Conservation (phyloP, 2,329 filamentous ascomycete genomes). For the Colletotrichum lindemuthianum region DNA sequence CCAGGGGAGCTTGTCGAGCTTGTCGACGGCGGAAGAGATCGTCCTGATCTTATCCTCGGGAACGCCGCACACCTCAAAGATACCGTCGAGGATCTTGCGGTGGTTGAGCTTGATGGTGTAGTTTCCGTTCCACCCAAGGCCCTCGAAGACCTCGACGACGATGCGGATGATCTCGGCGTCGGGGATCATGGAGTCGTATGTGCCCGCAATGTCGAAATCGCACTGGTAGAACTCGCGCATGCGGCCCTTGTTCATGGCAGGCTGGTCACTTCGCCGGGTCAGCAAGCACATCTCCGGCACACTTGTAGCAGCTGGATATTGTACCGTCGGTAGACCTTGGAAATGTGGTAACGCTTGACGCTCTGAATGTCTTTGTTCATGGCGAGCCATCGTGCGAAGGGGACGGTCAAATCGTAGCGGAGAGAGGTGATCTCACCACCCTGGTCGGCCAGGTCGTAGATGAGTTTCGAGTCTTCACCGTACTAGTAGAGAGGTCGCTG, state of each 20-base stretch:
- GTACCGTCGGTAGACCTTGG: slow-evolving; percentile 73
- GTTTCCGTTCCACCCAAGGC: slow-evolving; percentile 76
- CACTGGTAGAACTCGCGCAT: slow-evolving; percentile 98
- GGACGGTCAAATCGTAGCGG: slow-evolving; percentile 88
- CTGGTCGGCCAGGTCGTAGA: slow-evolving; percentile 74
- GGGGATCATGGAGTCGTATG: slow-evolving; percentile 89
- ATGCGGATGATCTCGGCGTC: slow-evolving; percentile 91
- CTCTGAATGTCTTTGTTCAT: slow-evolving; percentile 86
- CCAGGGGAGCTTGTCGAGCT: slow-evolving; percentile 94
- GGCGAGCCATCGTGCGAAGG: slow-evolving; percentile 90
- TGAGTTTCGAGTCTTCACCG: slow-evolving; percentile 87
- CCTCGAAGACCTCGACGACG: slow-evolving; percentile 85
- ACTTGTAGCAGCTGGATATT: not conserved
- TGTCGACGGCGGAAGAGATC: slow-evolving; percentile 94
- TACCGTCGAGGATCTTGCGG: slow-evolving; percentile 90
- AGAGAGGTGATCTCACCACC: slow-evolving; percentile 82
- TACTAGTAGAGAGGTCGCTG: slow-evolving; percentile 10
- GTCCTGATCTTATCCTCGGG: slow-evolving; percentile 86
- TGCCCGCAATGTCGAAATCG: slow-evolving; percentile 93
- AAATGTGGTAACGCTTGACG: slow-evolving; percentile 96
- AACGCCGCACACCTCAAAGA: slow-evolving; percentile 92
- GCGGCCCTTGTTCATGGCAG: slow-evolving; percentile 87
- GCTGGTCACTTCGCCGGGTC: slow-evolving; percentile 70
- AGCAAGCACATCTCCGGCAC: slow-evolving; percentile 1
- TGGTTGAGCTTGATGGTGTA: slow-evolving; percentile 96